Conservation (phyloP, 768 basidiomycete genomes). For the Hygrocybe punicea region DNA sequence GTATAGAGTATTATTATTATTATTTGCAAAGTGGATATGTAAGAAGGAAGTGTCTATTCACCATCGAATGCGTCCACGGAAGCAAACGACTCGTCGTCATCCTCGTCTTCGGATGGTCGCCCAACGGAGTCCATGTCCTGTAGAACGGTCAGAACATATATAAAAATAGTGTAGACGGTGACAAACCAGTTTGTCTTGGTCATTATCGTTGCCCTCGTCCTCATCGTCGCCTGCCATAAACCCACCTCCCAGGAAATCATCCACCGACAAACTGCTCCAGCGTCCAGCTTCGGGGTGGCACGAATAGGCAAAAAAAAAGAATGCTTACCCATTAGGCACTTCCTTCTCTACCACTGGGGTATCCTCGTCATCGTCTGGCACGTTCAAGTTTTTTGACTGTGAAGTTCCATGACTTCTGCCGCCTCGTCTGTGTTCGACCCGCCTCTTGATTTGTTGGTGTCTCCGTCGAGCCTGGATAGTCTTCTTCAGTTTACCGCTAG, state of each 20-base stretch:
- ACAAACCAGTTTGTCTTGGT: constrained; percentile 13
- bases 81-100: constrained; percentile 61
- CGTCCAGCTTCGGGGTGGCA: too few relatives aligned
- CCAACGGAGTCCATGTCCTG: constrained; percentile 8
- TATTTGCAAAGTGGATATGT: background rate
- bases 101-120: constrained; percentile 38
- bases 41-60: constrained; percentile 23
- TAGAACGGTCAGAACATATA: background rate
- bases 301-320: background rate
- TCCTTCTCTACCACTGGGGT: constrained; percentile 34
- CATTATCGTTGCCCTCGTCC: constrained; percentile 31
- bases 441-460: constrained; percentile 71
- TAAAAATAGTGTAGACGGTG: background rate
- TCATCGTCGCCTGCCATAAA: constrained; percentile 67
- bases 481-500: constrained; percentile 85
- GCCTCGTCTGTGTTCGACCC: constrained; percentile 58
- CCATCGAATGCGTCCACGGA: constrained; percentile 78
- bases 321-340: constrained; percentile 1
- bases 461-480: constrained; percentile 81
- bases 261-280: constrained; percentile 56
- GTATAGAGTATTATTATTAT: constrained; percentile 5
- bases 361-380: constrained; percentile 30
- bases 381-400: constrained; percentile 19
- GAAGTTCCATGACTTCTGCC: constrained; percentile 30
- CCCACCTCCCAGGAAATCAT: constrained; percentile 67